Evolutionary conservation across 176 grass and related monocot species (phyloP).

Genomic region (Melocanna baccifera): DNA sequence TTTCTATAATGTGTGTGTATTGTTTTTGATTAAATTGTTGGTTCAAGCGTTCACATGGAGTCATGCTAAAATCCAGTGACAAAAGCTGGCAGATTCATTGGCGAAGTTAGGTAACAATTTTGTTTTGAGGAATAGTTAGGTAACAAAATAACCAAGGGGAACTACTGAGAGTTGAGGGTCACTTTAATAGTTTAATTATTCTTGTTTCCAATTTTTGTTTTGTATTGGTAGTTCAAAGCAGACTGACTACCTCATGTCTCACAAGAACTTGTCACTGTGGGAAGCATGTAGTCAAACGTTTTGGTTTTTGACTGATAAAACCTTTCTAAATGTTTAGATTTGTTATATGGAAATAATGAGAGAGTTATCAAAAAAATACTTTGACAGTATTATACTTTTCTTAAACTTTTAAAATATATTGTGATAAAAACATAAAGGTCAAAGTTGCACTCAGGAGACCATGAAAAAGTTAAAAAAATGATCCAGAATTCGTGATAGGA

Average conservation of each 20-base stretch:
- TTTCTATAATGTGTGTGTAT: not conserved
- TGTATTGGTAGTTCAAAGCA: not conserved
- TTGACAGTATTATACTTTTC: not conserved
- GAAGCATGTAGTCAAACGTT: not conserved
- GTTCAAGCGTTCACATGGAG: not conserved
- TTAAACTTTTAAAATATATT: not conserved
- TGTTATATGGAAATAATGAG: not conserved
- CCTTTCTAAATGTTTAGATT: not conserved
- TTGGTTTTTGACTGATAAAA: not conserved
- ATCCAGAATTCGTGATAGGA: not conserved
- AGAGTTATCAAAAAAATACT: not conserved
- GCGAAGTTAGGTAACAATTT: not conserved
- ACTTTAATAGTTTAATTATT: constrained; percentile 8
- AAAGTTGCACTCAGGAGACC: not conserved
- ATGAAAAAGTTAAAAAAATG: not conserved
- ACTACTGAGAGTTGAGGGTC: not conserved
- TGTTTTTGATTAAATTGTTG: not conserved
- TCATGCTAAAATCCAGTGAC: not conserved
- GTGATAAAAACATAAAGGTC: not conserved
- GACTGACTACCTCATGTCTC: not conserved
- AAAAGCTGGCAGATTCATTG: not conserved
- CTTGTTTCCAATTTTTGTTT: not conserved
- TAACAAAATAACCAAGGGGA: not conserved
- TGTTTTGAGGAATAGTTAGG: not conserved
- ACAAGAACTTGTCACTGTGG: not conserved